A percentile compares a stretch with the other conserved stretches of the same genome.
Conservation (phyloP, 2,329 filamentous ascomycete genomes). For the Volutella citrinella region DNA sequence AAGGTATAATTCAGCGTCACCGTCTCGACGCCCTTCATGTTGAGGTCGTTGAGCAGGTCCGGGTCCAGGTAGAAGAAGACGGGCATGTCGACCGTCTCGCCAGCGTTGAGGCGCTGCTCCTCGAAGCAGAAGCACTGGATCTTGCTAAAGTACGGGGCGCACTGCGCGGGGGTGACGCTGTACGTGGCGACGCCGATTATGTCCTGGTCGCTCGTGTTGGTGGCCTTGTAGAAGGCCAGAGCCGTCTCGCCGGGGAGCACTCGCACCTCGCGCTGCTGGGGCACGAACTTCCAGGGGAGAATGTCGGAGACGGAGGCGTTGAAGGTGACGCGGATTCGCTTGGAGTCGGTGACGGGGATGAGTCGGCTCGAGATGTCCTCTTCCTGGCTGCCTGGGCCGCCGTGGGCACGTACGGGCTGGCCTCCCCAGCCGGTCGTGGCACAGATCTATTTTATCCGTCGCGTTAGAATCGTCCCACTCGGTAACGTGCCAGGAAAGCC, state of each 20-base stretch:
- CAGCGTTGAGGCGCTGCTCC: constrained; percentile 88
- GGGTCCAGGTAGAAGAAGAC: constrained; percentile 99
- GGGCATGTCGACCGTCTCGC: constrained; percentile 98
- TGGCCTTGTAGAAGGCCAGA: constrained; percentile 95
- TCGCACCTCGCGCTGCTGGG: constrained; percentile 93
- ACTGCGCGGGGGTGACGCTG: constrained; percentile 92
- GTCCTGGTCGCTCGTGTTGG: constrained; percentile 83
- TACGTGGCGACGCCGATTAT: constrained; percentile 99
- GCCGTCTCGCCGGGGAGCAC: constrained; percentile 96
- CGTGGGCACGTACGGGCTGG: constrained; percentile 81
- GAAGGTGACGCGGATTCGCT: constrained; percentile 92
- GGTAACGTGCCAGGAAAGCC: too few species aligned
- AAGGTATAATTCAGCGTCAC: constrained; percentile 97
- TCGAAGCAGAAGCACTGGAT: constrained; percentile 99
- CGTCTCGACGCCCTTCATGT: constrained; percentile 91
- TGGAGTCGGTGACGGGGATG: constrained; percentile 73
- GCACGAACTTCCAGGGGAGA: constrained; percentile 94
- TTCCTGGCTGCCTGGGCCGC: constrained; percentile 45
- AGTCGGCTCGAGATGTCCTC: constrained; percentile 73
- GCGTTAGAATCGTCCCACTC: too few species aligned
- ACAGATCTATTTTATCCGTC: constrained; percentile 69
- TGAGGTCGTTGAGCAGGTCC: constrained; percentile 86
- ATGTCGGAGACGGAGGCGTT: constrained; percentile 93
- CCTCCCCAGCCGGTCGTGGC: constrained; percentile 89
- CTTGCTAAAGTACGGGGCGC: constrained; percentile 97